A percentile compares a stretch with the other conserved stretches of the same genome.
phyloP scores from a whole-genome alignment of 2,329 filamentous ascomycete genomes.

The Aspergillus versicolor region DNA sequence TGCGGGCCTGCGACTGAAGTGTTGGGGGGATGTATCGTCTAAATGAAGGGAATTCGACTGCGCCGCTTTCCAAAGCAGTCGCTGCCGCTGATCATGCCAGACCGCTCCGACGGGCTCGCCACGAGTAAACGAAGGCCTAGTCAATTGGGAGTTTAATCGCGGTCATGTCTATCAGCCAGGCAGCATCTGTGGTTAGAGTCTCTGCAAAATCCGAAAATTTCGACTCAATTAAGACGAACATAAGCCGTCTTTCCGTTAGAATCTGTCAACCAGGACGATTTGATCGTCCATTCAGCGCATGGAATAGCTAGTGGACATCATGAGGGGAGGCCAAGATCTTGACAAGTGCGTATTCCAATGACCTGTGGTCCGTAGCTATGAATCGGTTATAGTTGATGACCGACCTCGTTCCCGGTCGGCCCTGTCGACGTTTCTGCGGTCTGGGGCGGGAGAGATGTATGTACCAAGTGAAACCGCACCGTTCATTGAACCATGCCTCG shows the following conservation, averaged over 20 bases:
- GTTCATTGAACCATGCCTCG: not conserved
- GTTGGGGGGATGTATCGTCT: not conserved
- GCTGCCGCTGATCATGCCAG: constrained; percentile 5
- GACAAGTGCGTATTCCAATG: not conserved
- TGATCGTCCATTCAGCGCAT: not conserved
- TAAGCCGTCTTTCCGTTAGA: not conserved
- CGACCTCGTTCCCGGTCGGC: not conserved
- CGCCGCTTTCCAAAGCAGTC: not conserved
- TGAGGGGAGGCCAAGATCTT: no score
- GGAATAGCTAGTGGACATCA: no score
- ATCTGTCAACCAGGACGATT: not conserved
- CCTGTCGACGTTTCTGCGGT: not conserved
- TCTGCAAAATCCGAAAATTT: not conserved
- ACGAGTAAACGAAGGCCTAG: not conserved
- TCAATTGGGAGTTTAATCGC: not conserved
- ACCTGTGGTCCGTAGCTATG: not conserved
- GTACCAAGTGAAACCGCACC: not conserved
- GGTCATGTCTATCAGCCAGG: not conserved
- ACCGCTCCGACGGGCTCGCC: not conserved
- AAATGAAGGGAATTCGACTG: not conserved
- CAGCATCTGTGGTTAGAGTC: not conserved
- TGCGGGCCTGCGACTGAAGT: not conserved
- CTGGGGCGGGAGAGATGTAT: not conserved
- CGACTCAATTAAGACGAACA: not conserved
- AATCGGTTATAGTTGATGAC: not conserved